Conservation (phyloP, 2,329 filamentous ascomycete genomes). For the Botrytis sinoallii region DNA sequence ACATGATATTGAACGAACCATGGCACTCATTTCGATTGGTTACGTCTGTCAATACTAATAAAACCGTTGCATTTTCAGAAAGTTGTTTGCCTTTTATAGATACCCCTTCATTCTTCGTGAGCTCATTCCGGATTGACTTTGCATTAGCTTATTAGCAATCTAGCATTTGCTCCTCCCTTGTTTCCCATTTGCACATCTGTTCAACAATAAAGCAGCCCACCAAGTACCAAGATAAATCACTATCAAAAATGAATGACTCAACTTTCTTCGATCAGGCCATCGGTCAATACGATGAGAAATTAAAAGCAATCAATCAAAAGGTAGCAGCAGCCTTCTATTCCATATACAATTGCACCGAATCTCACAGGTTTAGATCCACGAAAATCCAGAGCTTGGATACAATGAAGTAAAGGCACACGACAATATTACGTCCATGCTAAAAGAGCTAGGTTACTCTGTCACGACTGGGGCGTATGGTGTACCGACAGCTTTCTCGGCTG, state of each 20-base stretch:
- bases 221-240: rapidly evolving
- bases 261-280: constrained; percentile 12
- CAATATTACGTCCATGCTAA: constrained; percentile 45
- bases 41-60: neutral
- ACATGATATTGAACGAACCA: neutral
- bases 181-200: neutral
- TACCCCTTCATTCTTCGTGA: neutral
- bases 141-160: neutral
- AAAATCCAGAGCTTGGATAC: constrained; percentile 51
- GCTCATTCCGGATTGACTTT: neutral
- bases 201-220: neutral
- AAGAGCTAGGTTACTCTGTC: constrained; percentile 45
- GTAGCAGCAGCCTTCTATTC: neutral
- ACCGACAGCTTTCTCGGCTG: constrained; percentile 50
- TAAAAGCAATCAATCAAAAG: constrained; percentile 21
- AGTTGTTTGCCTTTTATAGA: neutral
- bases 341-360: neutral
- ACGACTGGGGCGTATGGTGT: constrained; percentile 50
- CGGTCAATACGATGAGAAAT: constrained; percentile 8
- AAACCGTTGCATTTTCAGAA: neutral
- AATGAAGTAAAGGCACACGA: constrained; percentile 52
- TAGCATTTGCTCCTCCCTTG: neutral
- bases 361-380: constrained; percentile 39
- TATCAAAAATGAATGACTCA: neutral
- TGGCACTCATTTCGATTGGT: neutral